Evolutionary conservation across 768 basidiomycete species (phyloP).

Genomic region (Rhodosporidiobolus sp.): DNA sequence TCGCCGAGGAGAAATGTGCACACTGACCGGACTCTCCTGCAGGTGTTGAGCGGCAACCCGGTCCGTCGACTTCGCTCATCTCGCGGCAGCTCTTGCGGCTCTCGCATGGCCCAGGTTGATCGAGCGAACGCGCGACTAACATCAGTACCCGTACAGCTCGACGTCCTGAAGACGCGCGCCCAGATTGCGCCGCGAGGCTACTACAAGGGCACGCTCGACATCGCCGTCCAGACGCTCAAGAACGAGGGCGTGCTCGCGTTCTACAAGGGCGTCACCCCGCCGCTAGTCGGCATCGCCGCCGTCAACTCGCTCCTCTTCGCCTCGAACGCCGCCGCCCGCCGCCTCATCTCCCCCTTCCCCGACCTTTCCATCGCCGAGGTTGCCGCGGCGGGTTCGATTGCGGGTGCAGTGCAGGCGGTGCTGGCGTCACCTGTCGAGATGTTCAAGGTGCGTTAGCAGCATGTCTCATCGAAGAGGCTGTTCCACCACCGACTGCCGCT

Average conservation of each 20-base stretch:
- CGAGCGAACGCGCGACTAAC: too few relatives aligned
- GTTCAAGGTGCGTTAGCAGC: slow-evolving; percentile 77
- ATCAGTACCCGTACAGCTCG: slow-evolving; percentile 53
- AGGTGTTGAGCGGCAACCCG: too few relatives aligned
- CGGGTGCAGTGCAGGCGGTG: slow-evolving; percentile 83
- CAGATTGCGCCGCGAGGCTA: slow-evolving; percentile 51
- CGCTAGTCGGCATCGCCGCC: slow-evolving; percentile 85
- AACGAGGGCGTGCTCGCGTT: slow-evolving; percentile 88
- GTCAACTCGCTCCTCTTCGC: slow-evolving; percentile 95
- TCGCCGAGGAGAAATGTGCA: too few relatives aligned
- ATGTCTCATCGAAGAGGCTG: too few relatives aligned
- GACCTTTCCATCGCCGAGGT: slow-evolving; percentile 74
- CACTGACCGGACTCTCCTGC: too few relatives aligned
- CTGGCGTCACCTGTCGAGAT: slow-evolving; percentile 93
- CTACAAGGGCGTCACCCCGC: slow-evolving; percentile 94
- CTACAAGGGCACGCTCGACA: slow-evolving; percentile 89
- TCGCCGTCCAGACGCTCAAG: slow-evolving; percentile 71
- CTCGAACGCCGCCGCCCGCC: slow-evolving; percentile 75
- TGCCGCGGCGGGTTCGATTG: slow-evolving; percentile 83
- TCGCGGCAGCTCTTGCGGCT: too few relatives aligned
- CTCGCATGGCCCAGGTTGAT: too few relatives aligned
- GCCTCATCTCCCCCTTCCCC: slow-evolving; percentile 82
- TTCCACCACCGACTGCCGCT: too few relatives aligned
- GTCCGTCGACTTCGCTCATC: too few relatives aligned
- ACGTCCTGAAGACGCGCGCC: slow-evolving; percentile 48